Base-by-base conservation (phyloP, 352 stramenopile species). In the Saprolegnia diclina region DNA sequence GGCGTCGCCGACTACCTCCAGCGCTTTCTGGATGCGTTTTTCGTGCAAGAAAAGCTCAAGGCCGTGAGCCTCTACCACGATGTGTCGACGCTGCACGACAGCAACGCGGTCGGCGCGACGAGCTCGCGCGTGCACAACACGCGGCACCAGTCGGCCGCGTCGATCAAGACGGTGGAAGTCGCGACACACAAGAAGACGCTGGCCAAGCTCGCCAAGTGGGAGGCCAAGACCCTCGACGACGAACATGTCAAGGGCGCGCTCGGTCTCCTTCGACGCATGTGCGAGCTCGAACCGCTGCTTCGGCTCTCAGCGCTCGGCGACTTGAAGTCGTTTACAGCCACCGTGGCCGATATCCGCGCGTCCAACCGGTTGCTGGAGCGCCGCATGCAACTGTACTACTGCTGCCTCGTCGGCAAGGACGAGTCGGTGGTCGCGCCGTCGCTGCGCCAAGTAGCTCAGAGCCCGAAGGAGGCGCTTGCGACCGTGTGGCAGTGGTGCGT, bases 401-500 rank as follows among this genome's bases (percentile, higher is more conserved):
- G 83, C 4, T 95, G 87, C 53, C 63, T 93, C 10, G 57, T 75
- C 1, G 66, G 79, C 53, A 62, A 87, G 32, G 54, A 65, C 22
- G 32, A 29, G 13, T 9, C 62, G 21, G 71, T 85, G 55, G 55
- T 77, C 53, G 80, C 83, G 22, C 86, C 86, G 7, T 79, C 67
- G 13, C 67, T 92, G 18, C 21, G 42, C 4, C 82, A 92, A 29
- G 78, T 94, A 19, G 82, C 85, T 16, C 55, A 64, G 35, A 81
- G 74, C 44, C 79, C 81, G 19, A 77, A 87, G 46, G 57, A 71
- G 0, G 85, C 87, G 24, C 89, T 95, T 22, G 72, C 87, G 29
- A 83, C 90, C 52, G 77, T 95, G 11, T 95, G 87, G 87, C 78
- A 81, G 48, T 95, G 87, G 87, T 95, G 87, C 40, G 80, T 89